Evolutionary conservation across 495 filamentous ascomycete genomes (phyloP), one percentile per base, ranked within the genome.

Genomic region (Penicillium flavigenum): DNA sequence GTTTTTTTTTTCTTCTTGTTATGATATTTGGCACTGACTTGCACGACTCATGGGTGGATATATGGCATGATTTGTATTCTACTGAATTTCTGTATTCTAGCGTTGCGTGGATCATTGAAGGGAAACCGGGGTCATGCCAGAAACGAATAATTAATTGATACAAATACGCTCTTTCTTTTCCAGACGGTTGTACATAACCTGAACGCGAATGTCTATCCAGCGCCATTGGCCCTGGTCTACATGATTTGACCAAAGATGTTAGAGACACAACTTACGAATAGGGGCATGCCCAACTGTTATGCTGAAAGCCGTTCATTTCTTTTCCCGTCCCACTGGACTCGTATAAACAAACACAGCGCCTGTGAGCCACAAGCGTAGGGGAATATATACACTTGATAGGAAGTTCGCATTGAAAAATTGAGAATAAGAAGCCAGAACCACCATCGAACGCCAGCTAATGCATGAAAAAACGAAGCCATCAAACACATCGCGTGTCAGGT

Each of bases 31-130:
- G 50, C 16, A 44, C 43, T 47, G 12, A 52, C 14, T 49, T 60
- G 53, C 42, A 63, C 56, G 47, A 59, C 20, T 34, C 32, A 56
- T 38, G 51, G 47, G 48, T 49, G 57, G 56, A 54, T 24, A 59
- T 63, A 42, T 54, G 56, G 32, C 51, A 59, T 43, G 27, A 31
- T 36, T 49, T 53, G 31, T 60, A 51, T 43, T 63, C 51, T 68
- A 60, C 47, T 38, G 26, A 22, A 62, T 45, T 51, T 58, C 43
- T 70, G 63, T 68, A 72, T 57, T 64, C 57, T 70, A 72, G 72
- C 68, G 69, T 57, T 59, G 52, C 59, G 61, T 65, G 46, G 51
- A 59, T 29, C 36, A 49, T 48, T 32, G 44, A 29, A n/a, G 44
- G 32, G 16, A 19, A 19, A 20, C 14, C 32, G 29, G 32, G 41